Conservation (phyloP, 2,329 filamentous ascomycete genomes). For the Neofusicoccum ribis region DNA sequence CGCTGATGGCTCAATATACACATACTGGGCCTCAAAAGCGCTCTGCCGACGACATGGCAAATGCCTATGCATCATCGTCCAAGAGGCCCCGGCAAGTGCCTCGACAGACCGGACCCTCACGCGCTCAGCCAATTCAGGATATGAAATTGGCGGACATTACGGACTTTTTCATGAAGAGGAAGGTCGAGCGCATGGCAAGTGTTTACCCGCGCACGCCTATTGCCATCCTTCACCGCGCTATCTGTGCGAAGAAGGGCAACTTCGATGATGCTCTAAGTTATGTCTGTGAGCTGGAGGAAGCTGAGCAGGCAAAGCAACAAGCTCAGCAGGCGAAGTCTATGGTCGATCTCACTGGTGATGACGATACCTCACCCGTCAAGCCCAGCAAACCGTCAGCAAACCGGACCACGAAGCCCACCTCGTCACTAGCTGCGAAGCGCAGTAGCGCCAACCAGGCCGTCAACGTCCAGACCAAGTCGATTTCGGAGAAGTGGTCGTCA, state of each 20-base stretch:
- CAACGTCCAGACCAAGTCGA: slow-evolving; percentile 27
- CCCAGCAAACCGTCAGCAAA: slow-evolving; percentile 40
- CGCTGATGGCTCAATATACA: not conserved
- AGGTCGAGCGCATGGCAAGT: slow-evolving; percentile 53
- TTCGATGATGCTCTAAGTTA: slow-evolving; percentile 56
- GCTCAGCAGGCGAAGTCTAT: not conserved
- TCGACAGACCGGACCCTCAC: slow-evolving; percentile 34
- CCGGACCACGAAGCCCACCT: slow-evolving; percentile 55
- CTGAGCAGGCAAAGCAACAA: slow-evolving; percentile 3
- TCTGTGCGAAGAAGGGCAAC: slow-evolving; percentile 53
- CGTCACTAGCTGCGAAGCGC: slow-evolving; percentile 60
- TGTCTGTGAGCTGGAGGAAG: slow-evolving; percentile 44
- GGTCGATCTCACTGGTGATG: slow-evolving; percentile 35
- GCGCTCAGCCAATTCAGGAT: slow-evolving; percentile 34
- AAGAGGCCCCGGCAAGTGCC: slow-evolving; percentile 1
- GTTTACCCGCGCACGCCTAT: slow-evolving; percentile 52
- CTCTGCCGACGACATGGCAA: slow-evolving; percentile 31
- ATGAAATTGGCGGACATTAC: slow-evolving; percentile 32
- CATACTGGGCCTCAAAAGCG: slow-evolving; percentile 28
- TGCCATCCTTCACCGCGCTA: slow-evolving; percentile 49
- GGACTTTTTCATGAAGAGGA: slow-evolving; percentile 51
- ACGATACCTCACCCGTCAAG: slow-evolving; percentile 34
- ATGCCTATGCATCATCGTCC: slow-evolving; percentile 16
- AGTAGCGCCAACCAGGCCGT: slow-evolving; percentile 29
- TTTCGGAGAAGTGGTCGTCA: not conserved